phyloP scores from a whole-genome alignment of 2,329 filamentous ascomycete genomes.

The Diaporthe sp. region DNA sequence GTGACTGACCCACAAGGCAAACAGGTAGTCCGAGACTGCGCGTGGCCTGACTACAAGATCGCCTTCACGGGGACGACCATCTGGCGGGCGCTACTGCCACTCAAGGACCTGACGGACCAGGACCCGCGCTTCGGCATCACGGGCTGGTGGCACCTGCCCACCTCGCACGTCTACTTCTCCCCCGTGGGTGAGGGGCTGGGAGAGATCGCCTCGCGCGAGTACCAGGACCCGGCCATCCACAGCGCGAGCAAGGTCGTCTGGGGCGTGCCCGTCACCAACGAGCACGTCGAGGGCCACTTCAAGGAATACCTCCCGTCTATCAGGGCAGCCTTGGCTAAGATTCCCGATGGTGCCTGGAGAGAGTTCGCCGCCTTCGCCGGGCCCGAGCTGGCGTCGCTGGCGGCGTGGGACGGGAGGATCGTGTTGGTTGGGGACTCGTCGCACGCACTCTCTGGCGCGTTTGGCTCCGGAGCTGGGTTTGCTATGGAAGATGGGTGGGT shows the following conservation, averaged over 20 bases:
- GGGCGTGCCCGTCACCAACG: conserved; percentile 53
- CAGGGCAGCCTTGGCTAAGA: conserved; percentile 2
- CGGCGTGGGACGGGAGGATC: conserved; percentile 51
- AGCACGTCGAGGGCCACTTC: conserved; percentile 53
- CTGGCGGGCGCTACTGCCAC: conserved; percentile 58
- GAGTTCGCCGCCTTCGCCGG: conserved; percentile 49
- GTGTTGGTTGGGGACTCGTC: conserved; percentile 68
- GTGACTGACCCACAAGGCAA: conserved; percentile 16
- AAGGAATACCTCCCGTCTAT: conserved; percentile 40
- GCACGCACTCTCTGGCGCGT: conserved; percentile 63
- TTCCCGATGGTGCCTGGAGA: conserved; percentile 36
- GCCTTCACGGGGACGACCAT: conserved; percentile 58
- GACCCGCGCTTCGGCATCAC: conserved; percentile 48
- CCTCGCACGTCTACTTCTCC: conserved; percentile 56
- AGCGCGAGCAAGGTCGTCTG: conserved; percentile 50
- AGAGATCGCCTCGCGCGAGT: conserved; percentile 54
- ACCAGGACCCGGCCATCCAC: conserved; percentile 48
- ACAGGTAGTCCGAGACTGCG: conserved; percentile 34
- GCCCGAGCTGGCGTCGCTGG: conserved; percentile 46
- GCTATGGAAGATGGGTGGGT: conserved; percentile 51
- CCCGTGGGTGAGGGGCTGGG: conserved; percentile 54
- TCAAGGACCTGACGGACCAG: conserved; percentile 48
- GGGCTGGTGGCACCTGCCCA: conserved; percentile 58
- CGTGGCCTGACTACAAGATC: conserved; percentile 42
- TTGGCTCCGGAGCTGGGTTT: conserved; percentile 55